These are phyloP conservation scores for Suillus plorans DNA, from an alignment of 768 basidiomycete species.

Conservation along the genomic window DNA sequence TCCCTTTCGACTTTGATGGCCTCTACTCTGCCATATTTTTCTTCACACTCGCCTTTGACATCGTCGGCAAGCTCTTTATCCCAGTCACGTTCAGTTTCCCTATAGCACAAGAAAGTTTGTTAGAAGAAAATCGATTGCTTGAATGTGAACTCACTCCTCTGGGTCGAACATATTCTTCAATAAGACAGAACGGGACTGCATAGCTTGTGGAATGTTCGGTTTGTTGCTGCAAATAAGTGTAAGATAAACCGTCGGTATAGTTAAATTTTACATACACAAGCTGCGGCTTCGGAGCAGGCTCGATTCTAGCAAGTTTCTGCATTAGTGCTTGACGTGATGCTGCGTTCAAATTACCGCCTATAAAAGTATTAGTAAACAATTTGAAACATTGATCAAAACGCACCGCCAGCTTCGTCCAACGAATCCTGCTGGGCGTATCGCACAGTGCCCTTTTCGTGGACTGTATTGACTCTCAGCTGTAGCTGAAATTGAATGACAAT, in stretches of 20 bases:
- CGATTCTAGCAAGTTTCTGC: conserved; percentile 99
- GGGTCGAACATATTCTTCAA: conserved; percentile 97
- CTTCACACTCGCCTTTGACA: conserved; percentile 91
- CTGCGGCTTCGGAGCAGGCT: conserved; percentile 58
- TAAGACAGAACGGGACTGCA: conserved; percentile 88
- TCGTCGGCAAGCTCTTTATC: conserved; percentile 95
- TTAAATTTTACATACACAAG: conserved; percentile 50
- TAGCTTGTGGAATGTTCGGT: conserved; percentile 78
- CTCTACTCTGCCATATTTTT: conserved; percentile 84
- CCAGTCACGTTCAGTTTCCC: conserved; percentile 96
- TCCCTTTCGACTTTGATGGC: conserved; percentile 94
- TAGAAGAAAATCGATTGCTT: conserved; percentile 1
- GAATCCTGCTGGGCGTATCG: conserved; percentile 76
- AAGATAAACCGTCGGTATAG: conserved; percentile 15
- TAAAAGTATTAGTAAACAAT: conserved; percentile 12
- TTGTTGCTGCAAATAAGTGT: conserved; percentile 48
- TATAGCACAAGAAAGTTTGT: conserved; percentile 30
- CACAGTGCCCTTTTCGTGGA: conserved; percentile 84
- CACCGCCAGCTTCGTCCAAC: conserved; percentile 89
- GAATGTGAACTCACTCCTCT: conserved; percentile 69
- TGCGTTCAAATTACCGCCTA: conserved; percentile 97
- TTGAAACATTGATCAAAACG: conserved; percentile 14
- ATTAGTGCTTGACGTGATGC: conserved; percentile 98
- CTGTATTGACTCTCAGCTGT: conserved; percentile 87
- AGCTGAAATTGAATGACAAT: conserved; percentile 7